phyloP scores from a whole-genome alignment of 495 filamentous ascomycete species.

The Hypoxylon perforatum region DNA sequence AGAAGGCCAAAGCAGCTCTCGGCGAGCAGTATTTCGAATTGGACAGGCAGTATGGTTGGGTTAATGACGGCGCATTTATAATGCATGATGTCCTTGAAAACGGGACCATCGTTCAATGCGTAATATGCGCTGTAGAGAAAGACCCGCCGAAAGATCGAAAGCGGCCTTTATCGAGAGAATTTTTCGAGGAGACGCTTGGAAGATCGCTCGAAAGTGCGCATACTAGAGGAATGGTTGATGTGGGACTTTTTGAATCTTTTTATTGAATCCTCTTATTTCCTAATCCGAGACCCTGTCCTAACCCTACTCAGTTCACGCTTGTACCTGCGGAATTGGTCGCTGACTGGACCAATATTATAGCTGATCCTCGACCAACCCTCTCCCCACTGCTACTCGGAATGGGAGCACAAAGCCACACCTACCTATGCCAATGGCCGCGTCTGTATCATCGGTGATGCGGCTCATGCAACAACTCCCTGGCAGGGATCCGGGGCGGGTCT shows the following conservation, averaged over 20 bases:
- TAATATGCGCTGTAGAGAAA: slow-evolving; percentile 14
- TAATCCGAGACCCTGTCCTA: too few species aligned
- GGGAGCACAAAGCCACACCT: slow-evolving; percentile 33
- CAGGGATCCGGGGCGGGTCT: slow-evolving; percentile 74
- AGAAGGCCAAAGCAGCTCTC: slow-evolving; percentile 9
- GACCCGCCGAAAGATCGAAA: slow-evolving; percentile 13
- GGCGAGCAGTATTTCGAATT: slow-evolving; percentile 13
- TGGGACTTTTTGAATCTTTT: slow-evolving; percentile 6
- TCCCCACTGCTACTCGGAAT: slow-evolving; percentile 19
- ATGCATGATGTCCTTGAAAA: slow-evolving; percentile 23
- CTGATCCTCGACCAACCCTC: slow-evolving; percentile 24
- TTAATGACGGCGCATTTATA: slow-evolving; percentile 20
- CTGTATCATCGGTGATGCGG: slow-evolving; percentile 72
- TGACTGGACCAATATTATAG: neutral
- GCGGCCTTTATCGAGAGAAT: slow-evolving; percentile 9
- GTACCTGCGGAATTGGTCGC: too few species aligned
- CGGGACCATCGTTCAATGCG: slow-evolving; percentile 29
- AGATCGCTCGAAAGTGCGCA: slow-evolving; percentile 24
- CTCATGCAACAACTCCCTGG: slow-evolving; percentile 74
- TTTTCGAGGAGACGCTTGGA: neutral
- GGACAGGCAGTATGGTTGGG: slow-evolving; percentile 18
- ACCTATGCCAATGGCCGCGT: slow-evolving; percentile 49
- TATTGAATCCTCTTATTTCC: too few species aligned
- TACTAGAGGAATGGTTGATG: slow-evolving; percentile 30
- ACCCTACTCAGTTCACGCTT: too few species aligned